Evolutionary conservation across 805 yeast genomes (phyloP), one percentile per base, ranked within the genome.

Genomic region (Kodamaea laetipori): DNA sequence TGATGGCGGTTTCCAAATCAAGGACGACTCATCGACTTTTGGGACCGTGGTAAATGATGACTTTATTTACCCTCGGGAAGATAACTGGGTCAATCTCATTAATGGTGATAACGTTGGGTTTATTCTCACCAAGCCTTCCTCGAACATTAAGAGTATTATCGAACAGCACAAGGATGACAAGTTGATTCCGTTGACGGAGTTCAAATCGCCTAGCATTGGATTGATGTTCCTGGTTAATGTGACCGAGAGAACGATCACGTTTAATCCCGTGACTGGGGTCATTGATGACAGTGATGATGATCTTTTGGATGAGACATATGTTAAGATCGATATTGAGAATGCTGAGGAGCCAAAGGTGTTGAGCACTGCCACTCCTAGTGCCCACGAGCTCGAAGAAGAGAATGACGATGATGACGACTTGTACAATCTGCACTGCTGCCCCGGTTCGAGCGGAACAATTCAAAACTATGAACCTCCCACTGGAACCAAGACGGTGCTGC

Each of bases 1-100:
- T 4, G 48, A 59, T 21, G 56, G 55, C 11, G 30, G 19, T 10
- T 53, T 69, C 25, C 53, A 41, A 27, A 39, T 67, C 32, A 55
- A 52, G 46, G 76, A 71, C 44, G 43, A 48, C 19, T 48, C 48
- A 19, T 68, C 74, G 4, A 67, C 69, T 13, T 70, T 69, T 52
- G 76, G 76, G 1, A 69, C 75, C 12, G 46, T 66, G 6, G 38
- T 64, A 43, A 63, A 67, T 44, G 53, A 56, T 21, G 38, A 54
- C 6, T 54, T 57, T 18, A 50, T 70, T 12, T 37, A 52, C 11
- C 62, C 67, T 1, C 49, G 25, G 7, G 17, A 11, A 4, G 39
- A 45, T 21, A 39, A 32, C 15, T 46, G 49, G 53, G 43, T 49
- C 38, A 37, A 38, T 9, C 43, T 67, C 18, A 23, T 30, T 9